These are phyloP conservation scores for Tylopilus microsporus DNA, from an alignment of 1,284 basidiomycete genomes.

Conservation along the genomic window DNA sequence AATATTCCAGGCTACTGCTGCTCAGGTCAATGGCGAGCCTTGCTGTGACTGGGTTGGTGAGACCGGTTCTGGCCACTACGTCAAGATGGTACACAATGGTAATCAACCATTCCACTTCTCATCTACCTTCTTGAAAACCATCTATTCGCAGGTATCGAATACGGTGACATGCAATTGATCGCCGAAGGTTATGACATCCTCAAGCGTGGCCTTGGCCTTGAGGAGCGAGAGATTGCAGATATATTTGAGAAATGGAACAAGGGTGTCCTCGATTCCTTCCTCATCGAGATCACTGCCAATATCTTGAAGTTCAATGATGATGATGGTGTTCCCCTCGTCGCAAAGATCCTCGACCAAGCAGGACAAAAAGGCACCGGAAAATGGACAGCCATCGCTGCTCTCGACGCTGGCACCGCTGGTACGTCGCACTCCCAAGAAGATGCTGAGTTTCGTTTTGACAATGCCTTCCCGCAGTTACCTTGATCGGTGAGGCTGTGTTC, in stretches of 20 bases:
- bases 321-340: slow-evolving; percentile 86
- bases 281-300: slow-evolving; percentile 96
- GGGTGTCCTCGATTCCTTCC: slow-evolving; percentile 98
- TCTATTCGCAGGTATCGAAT: slow-evolving; percentile 77
- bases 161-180: slow-evolving; percentile 99
- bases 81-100: slow-evolving; percentile 99
- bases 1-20: slow-evolving; percentile 98
- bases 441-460: slow-evolving; percentile 9
- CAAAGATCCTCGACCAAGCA: slow-evolving; percentile 93
- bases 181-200: slow-evolving; percentile 98
- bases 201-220: slow-evolving; percentile 88
- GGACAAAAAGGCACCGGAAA: slow-evolving; percentile 99
- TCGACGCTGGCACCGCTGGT: slow-evolving; percentile 91
- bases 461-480: slow-evolving; percentile 63
- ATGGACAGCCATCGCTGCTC: slow-evolving; percentile 98
- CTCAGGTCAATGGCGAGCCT: slow-evolving; percentile 92
- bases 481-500: slow-evolving; percentile 99
- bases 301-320: slow-evolving; percentile 96
- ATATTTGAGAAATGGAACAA: slow-evolving; percentile 95
- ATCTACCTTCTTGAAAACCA: slow-evolving; percentile 11
- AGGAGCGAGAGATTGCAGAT: slow-evolving; percentile 82
- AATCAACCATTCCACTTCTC: slow-evolving; percentile 19
- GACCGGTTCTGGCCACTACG: slow-evolving; percentile 90
- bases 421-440: slow-evolving; percentile 23
- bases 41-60: slow-evolving; percentile 99